Evolutionary conservation across 352 stramenopile species (phyloP).

Genomic region (Thalassiosira allenii): DNA sequence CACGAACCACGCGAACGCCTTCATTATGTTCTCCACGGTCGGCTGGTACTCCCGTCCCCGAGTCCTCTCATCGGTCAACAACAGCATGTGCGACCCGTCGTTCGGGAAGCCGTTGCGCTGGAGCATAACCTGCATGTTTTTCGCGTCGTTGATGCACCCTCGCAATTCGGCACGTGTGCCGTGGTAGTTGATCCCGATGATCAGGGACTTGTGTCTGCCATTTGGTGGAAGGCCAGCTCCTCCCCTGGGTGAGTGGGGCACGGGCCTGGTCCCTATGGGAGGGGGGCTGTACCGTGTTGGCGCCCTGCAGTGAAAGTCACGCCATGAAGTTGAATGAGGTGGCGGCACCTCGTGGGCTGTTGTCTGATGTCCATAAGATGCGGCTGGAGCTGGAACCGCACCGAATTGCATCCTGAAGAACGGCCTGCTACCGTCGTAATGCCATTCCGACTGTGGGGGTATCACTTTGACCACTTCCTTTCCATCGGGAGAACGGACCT

Average conservation of each 20-base stretch:
- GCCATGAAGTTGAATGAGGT: slow-evolving; percentile 37
- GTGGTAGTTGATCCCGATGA: slow-evolving; percentile 65
- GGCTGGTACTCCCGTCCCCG: slow-evolving; percentile 44
- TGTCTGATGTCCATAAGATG: no score
- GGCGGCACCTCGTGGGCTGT: slow-evolving; percentile 1
- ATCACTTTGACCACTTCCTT: slow-evolving; percentile 51
- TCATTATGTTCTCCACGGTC: slow-evolving; percentile 45
- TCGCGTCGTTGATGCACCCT: slow-evolving; percentile 67
- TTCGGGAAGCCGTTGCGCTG: slow-evolving; percentile 49
- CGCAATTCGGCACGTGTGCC: slow-evolving; percentile 43
- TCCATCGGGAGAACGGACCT: slow-evolving; percentile 48
- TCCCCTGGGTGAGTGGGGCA: slow-evolving; percentile 17
- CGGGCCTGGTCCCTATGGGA: slow-evolving; percentile 31
- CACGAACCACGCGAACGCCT: slow-evolving; percentile 45
- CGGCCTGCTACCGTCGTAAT: slow-evolving; percentile 27
- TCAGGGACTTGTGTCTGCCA: slow-evolving; percentile 53
- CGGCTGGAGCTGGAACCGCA: no score
- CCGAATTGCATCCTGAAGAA: slow-evolving; percentile 53
- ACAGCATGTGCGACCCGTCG: slow-evolving; percentile 57
- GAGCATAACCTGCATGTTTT: slow-evolving; percentile 50
- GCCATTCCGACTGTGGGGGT: slow-evolving; percentile 46
- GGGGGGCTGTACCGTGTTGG: slow-evolving; percentile 37
- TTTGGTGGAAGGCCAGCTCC: slow-evolving; percentile 32
- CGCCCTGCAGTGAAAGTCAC: slow-evolving; percentile 26
- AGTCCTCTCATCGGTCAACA: slow-evolving; percentile 54